These are phyloP conservation scores for Zarea fungicola DNA, from an alignment of 2,329 filamentous ascomycete species.

Conservation along the genomic window DNA sequence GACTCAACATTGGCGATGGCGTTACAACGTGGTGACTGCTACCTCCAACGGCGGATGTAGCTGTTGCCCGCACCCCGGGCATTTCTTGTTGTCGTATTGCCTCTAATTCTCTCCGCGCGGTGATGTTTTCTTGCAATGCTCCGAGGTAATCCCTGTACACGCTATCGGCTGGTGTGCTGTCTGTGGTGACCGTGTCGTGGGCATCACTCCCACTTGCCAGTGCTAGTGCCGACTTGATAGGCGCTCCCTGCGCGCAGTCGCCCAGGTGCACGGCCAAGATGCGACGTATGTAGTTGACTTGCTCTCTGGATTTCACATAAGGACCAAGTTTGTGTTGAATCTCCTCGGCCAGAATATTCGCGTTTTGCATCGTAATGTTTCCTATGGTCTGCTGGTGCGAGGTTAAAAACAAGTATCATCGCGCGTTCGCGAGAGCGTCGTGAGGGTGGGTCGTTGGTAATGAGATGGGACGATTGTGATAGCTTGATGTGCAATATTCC, in stretches of 20 bases:
- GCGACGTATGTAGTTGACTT: slow-evolving; percentile 51
- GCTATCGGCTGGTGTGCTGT: slow-evolving; percentile 35
- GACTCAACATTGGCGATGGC: slow-evolving; percentile 15
- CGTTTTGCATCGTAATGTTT: too few relatives aligned
- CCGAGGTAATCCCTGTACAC: slow-evolving; percentile 51
- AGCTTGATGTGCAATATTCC: too few relatives aligned
- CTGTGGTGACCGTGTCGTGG: slow-evolving; percentile 16
- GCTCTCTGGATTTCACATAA: slow-evolving; percentile 52
- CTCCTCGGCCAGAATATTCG: too few relatives aligned
- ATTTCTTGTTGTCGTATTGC: slow-evolving; percentile 18
- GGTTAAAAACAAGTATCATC: neutral
- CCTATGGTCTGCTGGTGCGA: neutral
- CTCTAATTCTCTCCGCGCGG: slow-evolving; percentile 45
- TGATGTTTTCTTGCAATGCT: slow-evolving; percentile 46
- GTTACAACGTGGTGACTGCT: too few relatives aligned
- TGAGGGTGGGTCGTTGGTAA: too few relatives aligned
- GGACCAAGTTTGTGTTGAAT: slow-evolving; percentile 31
- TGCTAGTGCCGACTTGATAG: slow-evolving; percentile 41
- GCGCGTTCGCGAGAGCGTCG: too few relatives aligned
- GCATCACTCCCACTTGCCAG: slow-evolving; percentile 37
- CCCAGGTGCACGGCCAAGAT: slow-evolving; percentile 50
- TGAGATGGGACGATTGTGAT: too few relatives aligned
- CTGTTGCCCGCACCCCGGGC: slow-evolving; percentile 1
- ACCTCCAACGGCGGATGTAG: slow-evolving; percentile 20
- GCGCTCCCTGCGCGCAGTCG: slow-evolving; percentile 36